Evolutionary conservation across 2,329 filamentous ascomycete genomes (phyloP).

Genomic region (Colletotrichum euphorbiae): DNA sequence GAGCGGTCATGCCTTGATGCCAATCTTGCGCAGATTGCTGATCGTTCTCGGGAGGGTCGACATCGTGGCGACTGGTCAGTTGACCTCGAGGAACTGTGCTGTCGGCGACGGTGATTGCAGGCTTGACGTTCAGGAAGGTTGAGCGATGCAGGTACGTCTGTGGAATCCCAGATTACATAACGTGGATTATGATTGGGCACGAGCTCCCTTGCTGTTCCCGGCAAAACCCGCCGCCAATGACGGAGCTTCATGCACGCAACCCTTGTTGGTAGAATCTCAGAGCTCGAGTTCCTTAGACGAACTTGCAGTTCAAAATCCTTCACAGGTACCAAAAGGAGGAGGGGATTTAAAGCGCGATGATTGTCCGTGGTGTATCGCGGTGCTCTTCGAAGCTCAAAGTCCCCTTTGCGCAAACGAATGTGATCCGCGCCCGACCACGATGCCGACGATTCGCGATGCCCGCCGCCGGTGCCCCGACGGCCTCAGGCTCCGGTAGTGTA

Average conservation of each 20-base stretch:
- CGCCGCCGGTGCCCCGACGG: constrained; percentile 33
- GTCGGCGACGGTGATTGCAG: constrained; percentile 31
- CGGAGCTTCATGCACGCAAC: constrained; percentile 37
- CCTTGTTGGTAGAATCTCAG: constrained; percentile 23
- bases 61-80: constrained; percentile 70
- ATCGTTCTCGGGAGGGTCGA: constrained; percentile 90
- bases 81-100: constrained; percentile 43
- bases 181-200: constrained; percentile 26
- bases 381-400: constrained; percentile 45
- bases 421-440: constrained; percentile 33
- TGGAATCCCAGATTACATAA: constrained; percentile 36
- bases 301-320: not conserved
- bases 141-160: constrained; percentile 29
- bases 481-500: constrained; percentile 45
- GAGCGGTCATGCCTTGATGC: constrained; percentile 76
- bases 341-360: constrained; percentile 44
- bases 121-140: constrained; percentile 36
- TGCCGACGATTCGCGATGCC: constrained; percentile 39
- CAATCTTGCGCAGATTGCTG: constrained; percentile 87
- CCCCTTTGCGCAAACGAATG: constrained; percentile 24
- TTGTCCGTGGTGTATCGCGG: constrained; percentile 48
- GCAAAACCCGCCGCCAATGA: constrained; percentile 39
- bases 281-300: constrained; percentile 23
- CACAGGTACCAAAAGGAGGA: not conserved
- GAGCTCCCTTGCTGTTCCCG: constrained; percentile 21